These are phyloP conservation scores for Gossypium trilobum DNA, from an alignment of 441 rosid genomes.

Conservation along the genomic window DNA sequence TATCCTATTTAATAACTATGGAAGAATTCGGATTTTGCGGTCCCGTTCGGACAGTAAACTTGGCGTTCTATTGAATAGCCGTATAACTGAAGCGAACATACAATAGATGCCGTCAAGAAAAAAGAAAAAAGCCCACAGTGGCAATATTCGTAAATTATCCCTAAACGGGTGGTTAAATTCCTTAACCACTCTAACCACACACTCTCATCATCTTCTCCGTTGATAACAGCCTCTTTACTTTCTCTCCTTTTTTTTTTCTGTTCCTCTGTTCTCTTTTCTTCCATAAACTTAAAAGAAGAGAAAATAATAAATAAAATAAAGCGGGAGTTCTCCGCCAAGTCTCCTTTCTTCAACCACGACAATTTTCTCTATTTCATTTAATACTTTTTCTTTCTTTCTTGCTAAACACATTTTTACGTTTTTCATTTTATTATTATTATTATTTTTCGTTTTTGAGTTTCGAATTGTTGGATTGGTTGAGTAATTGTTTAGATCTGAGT, in stretches of 20 bases:
- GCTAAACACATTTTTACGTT: background rate
- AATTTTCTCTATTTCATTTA: background rate
- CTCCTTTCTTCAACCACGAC: slow-evolving; percentile 17
- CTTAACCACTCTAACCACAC: slow-evolving; percentile 13
- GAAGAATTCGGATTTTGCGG: no score
- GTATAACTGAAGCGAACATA: no score
- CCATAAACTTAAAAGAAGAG: background rate
- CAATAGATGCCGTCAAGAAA: background rate
- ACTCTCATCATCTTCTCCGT: slow-evolving; percentile 26
- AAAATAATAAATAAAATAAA: slow-evolving; percentile 9
- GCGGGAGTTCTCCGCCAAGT: slow-evolving; percentile 30
- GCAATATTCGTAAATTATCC: slow-evolving; percentile 17
- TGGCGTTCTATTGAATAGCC: no score
- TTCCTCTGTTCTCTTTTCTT: background rate
- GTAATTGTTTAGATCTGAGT: slow-evolving; percentile 38
- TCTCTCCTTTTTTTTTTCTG: background rate
- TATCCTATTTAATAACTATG: no score
- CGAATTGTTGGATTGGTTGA: background rate
- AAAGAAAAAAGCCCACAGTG: background rate
- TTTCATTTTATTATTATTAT: background rate
- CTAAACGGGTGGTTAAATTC: slow-evolving; percentile 7
- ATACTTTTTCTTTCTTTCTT: background rate
- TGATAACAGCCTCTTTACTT: slow-evolving; percentile 21
- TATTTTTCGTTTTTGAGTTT: background rate
- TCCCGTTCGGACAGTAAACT: no score